phyloP scores from a whole-genome alignment of 352 stramenopile species.

The Achlya hypogyna region DNA sequence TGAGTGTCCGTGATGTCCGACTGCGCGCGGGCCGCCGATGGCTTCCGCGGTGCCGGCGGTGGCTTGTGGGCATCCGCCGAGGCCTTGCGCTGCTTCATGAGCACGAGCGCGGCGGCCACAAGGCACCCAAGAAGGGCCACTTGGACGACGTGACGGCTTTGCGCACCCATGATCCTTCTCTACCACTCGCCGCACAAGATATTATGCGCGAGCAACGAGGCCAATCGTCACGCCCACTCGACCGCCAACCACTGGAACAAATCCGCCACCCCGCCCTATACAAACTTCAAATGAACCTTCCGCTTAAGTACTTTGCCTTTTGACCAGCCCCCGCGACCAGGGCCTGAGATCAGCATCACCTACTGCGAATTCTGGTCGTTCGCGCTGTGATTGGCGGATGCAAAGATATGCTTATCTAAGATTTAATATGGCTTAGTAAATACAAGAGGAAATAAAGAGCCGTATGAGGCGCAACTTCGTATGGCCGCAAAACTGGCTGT shows the following conservation, averaged over 20 bases:
- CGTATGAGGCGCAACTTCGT: neutral
- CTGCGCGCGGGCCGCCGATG: slow-evolving; percentile 22
- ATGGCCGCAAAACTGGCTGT: too few species aligned
- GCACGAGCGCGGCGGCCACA: neutral
- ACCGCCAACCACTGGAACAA: neutral
- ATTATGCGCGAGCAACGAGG: neutral
- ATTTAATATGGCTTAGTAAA: neutral
- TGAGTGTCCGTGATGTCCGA: slow-evolving; percentile 54
- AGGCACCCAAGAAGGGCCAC: neutral
- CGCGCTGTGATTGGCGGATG: neutral
- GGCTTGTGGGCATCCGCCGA: neutral
- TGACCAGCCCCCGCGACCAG: neutral
- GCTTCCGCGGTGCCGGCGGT: neutral
- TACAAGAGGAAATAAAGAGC: neutral
- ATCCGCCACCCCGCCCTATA: too few species aligned
- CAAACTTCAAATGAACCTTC: too few species aligned
- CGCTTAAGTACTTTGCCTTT: too few species aligned
- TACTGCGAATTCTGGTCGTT: neutral
- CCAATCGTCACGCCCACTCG: neutral
- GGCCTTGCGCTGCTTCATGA: slow-evolving; percentile 5
- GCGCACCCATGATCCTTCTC: neutral
- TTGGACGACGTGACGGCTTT: neutral
- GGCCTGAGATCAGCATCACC: neutral
- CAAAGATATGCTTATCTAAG: neutral
- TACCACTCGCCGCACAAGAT: neutral